Evolutionary conservation across 2,329 filamentous ascomycete genomes (phyloP), one percentile per base, ranked within the genome.

Genomic region (Fusarium phyllophilum): DNA sequence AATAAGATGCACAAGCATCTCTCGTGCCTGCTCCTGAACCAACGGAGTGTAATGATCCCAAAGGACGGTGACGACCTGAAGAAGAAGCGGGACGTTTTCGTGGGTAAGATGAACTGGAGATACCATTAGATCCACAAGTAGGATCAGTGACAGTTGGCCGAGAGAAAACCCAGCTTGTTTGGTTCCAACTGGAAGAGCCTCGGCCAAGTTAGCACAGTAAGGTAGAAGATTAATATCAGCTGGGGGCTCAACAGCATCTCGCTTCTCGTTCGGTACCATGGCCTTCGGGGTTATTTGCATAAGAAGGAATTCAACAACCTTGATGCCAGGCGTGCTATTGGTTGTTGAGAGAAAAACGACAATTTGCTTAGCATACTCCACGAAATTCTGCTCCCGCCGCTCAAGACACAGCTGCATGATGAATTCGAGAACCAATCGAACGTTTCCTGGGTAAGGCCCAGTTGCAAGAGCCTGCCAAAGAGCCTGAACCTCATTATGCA

Each of bases 41-140:
- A 98, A 89, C 7, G 94, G 91, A 3, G 94, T 97, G 78, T 99
- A 98, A 79, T 98, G 96, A 81, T 99, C 97, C 96, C 96, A 99
- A 4, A 98, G 88, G 8, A 98, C 94, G 18, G 96, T 92, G 10
- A 98, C 92, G 14, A 97, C 94, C 81, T 99, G 96, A 20, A 99
- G 85, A 26, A 99, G 86, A 33, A 97, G 89, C 3, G 96, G 94
- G 7, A 98, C 89, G 76, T 93, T 93, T 52, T 97, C 94, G 24
- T 91, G 87, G 5, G 90, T 88, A 22, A 98, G 86, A 58, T 95
- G 92, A 41, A 97, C 91, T 0, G 96, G 96, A 15, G 96, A 94
- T 17, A 99, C 95, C 90, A 99, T 97, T 46, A 99, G 86, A 81
- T 99, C 97, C 10, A 99, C 97, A 5, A 99, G 88, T 62, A 99